A percentile compares a stretch with the other conserved stretches of the same genome.
Evolutionary conservation across 768 basidiomycete species (phyloP).

Genomic region (Lanmaoa rubissima): DNA sequence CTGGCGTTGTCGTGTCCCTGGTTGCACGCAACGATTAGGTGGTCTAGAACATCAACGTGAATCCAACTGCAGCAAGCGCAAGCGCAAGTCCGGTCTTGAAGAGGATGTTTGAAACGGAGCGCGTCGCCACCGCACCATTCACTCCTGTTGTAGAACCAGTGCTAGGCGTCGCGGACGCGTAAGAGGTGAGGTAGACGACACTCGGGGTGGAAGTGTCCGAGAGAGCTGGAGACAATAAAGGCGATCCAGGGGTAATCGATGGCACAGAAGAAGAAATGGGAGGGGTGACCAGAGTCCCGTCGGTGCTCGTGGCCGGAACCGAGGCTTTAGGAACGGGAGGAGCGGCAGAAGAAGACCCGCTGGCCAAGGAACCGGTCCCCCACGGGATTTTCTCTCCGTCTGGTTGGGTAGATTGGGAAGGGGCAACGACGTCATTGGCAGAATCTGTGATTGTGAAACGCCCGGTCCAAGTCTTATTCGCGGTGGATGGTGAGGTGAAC

Average conservation of each 20-base stretch:
- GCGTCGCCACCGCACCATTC: slow-evolving; percentile 7
- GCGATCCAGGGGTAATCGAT: slow-evolving; percentile 1
- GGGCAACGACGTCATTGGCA: slow-evolving; percentile 43
- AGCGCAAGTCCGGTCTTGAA: slow-evolving; percentile 19
- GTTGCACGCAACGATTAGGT: neutral
- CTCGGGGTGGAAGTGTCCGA: neutral
- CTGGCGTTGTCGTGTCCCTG: neutral
- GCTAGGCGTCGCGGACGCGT: neutral
- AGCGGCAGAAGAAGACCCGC: slow-evolving; percentile 39
- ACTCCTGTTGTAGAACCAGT: neutral
- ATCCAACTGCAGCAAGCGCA: slow-evolving; percentile 19
- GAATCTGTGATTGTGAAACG: slow-evolving; percentile 71
- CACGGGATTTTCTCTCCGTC: slow-evolving; percentile 52
- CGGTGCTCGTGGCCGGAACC: slow-evolving; percentile 4
- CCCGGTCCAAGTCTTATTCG: slow-evolving; percentile 59
- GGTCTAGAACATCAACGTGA: slow-evolving; percentile 18
- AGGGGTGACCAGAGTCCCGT: neutral
- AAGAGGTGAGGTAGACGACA: neutral
- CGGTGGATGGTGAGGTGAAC: slow-evolving; percentile 48
- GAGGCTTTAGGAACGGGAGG: slow-evolving; percentile 19
- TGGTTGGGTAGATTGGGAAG: slow-evolving; percentile 55
- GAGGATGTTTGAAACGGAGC: slow-evolving; percentile 4
- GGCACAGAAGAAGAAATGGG: neutral
- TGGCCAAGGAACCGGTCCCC: slow-evolving; percentile 59
- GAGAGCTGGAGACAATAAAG: neutral